A percentile compares a stretch with the other conserved stretches of the same genome.
Evolutionary conservation across 2,329 filamentous ascomycete species (phyloP).

Genomic region (Phialophora verrucosa): DNA sequence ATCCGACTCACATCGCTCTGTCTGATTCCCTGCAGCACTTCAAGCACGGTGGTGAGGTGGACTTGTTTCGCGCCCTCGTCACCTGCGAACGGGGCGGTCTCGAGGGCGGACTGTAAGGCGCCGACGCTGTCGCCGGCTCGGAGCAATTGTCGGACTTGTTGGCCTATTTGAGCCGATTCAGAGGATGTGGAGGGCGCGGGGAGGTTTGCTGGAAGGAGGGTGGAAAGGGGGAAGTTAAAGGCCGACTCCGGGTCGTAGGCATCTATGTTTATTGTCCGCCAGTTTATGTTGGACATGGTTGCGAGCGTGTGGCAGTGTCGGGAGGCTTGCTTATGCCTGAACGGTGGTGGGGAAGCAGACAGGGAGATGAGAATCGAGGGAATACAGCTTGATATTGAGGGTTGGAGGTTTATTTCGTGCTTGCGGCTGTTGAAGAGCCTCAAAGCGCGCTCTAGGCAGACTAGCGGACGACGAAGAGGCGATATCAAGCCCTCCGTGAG

Average conservation of each 20-base stretch:
- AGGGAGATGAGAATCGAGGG: neutral
- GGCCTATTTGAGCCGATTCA: constrained; percentile 77
- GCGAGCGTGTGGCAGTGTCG: neutral
- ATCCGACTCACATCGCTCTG: constrained; percentile 94
- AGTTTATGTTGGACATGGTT: constrained; percentile 61
- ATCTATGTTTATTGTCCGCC: constrained; percentile 93
- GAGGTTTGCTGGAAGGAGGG: constrained; percentile 75
- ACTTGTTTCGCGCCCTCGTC: constrained; percentile 70
- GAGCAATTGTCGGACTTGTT: constrained; percentile 85
- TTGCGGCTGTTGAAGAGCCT: neutral
- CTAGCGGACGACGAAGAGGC: neutral
- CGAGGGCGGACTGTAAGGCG: constrained; percentile 80
- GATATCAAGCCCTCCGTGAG: neutral
- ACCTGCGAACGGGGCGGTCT: constrained; percentile 75
- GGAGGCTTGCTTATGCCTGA: constrained; percentile 13
- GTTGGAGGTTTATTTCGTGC: neutral
- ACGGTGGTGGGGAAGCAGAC: constrained; percentile 6
- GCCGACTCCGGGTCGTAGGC: constrained; percentile 87
- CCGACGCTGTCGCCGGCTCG: constrained; percentile 86
- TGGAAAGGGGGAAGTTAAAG: constrained; percentile 86
- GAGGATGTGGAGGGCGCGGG: constrained; percentile 73
- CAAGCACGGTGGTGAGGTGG: constrained; percentile 84
- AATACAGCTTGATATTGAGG: neutral
- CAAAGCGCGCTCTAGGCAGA: neutral
- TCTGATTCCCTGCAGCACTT: constrained; percentile 95